Base-by-base conservation (phyloP, 345 rosid genomes). In the Cardiospermum halicacabum region DNA sequence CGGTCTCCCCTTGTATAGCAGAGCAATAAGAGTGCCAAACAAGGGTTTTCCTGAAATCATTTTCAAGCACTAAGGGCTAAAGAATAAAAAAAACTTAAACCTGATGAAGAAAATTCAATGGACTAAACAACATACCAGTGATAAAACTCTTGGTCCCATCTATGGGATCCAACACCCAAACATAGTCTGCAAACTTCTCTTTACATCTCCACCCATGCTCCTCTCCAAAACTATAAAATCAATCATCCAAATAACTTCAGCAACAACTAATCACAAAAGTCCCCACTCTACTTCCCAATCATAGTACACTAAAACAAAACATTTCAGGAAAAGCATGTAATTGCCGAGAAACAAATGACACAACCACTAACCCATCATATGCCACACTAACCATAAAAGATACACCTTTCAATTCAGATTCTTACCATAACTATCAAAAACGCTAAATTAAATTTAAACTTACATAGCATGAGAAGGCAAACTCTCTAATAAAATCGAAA, bases 121-220 rank as follows among this genome's bases (percentile, higher is more conserved):
- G 2, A 72, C 0, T 62, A 66, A 30, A 56, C 50, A 63, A 43
- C 5, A 53, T 71, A 85, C 97, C 97, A 32, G 97, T 94, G 42
- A 91, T 91, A 76, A 94, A 94, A 57, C 96, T 91, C 85, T 87
- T 94, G 16, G 99, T 94, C 65, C 97, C 99, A 21, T 94, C 99
- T 13, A 89, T 94, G 18, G 99, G 99, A 76, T 91, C 97, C 68
- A 91, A 78, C 77, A 91, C 91, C 99, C 99, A 94, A 76, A 94
- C 96, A 80, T 81, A 91, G 71, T 91, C 93, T 7, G 97, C 81
- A 82, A 70, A 83, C 58, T 84, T 69, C 66, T 87, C 89, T 66
- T 80, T 78, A 79, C 93, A 91, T 68, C 82, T 85, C 99, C 99
- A 94, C 11, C 97, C 97, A 51, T 87, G 87, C 80, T 94, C 99